Conservation (phyloP, 768 basidiomycete species). For the Mycena crocata region DNA sequence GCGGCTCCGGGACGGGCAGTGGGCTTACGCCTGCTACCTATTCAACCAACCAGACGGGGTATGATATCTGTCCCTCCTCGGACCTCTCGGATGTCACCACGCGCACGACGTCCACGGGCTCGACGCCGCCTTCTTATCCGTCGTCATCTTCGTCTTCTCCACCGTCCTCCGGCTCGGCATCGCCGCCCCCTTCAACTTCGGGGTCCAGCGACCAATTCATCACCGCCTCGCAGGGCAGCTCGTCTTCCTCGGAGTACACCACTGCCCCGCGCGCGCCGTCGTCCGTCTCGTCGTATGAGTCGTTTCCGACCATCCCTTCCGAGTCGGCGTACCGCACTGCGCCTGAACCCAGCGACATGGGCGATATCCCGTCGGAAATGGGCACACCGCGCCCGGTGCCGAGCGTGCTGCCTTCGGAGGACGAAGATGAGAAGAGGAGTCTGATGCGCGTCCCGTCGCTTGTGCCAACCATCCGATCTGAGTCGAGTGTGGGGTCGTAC, state of each 20-base stretch:
- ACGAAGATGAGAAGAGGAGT: conserved; percentile 34
- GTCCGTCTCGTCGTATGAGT: conserved; percentile 62
- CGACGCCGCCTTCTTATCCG: conserved; percentile 39
- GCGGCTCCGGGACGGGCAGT: conserved; percentile 34
- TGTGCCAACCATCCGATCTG: conserved; percentile 31
- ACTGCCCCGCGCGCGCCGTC: conserved; percentile 52
- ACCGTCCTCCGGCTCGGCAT: conserved; percentile 42
- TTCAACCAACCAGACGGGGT: conserved; percentile 61
- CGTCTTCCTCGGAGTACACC: conserved; percentile 51
- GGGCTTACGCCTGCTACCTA: conserved; percentile 46
- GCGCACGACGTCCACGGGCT: conserved; percentile 43
- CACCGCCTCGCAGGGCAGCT: conserved; percentile 62
- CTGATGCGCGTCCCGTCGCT: conserved; percentile 32
- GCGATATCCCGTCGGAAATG: conserved; percentile 56
- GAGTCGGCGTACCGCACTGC: conserved; percentile 53
- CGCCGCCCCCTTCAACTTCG: conserved; percentile 43
- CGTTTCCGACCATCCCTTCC: conserved; percentile 71
- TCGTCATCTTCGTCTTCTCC: conserved; percentile 28
- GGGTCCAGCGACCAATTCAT: conserved; percentile 53
- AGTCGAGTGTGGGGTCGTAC: conserved; percentile 37
- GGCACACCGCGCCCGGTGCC: conserved; percentile 56
- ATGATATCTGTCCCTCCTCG: conserved; percentile 65
- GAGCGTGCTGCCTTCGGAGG: conserved; percentile 44
- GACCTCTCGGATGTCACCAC: conserved; percentile 58
- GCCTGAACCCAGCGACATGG: conserved; percentile 48